Evolutionary conservation across 202 grass and related monocot genomes (phyloP).

Genomic region (Panicum hallii): DNA sequence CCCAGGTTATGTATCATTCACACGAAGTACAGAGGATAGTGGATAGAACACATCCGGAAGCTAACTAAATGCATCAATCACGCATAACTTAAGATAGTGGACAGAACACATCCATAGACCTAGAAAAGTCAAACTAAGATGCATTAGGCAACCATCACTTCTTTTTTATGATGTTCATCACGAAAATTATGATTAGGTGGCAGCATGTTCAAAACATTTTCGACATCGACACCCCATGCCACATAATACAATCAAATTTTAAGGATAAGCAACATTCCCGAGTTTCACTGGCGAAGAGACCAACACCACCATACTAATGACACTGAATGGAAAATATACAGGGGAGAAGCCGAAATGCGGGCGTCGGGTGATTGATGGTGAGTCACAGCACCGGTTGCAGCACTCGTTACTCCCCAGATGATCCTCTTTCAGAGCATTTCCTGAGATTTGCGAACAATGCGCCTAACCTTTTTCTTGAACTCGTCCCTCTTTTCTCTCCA

Average conservation of each 20-base stretch:
- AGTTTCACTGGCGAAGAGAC: slow-evolving; percentile 40
- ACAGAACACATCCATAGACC: background rate
- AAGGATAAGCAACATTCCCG: slow-evolving; percentile 42
- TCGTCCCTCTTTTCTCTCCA: slow-evolving; percentile 94
- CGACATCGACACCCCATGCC: slow-evolving; percentile 41
- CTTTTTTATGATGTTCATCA: slow-evolving; percentile 31
- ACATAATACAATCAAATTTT: slow-evolving; percentile 52
- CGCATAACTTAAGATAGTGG: background rate
- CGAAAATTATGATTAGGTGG: slow-evolving; percentile 33
- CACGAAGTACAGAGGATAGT: background rate
- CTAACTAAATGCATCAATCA: background rate
- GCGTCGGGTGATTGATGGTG: background rate
- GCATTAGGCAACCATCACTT: slow-evolving; percentile 15
- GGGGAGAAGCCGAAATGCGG: slow-evolving; percentile 42
- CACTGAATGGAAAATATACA: slow-evolving; percentile 55
- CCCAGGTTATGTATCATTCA: background rate
- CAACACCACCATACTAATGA: slow-evolving; percentile 51
- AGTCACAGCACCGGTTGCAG: slow-evolving; percentile 16
- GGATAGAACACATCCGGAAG: background rate
- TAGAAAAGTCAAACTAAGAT: background rate
- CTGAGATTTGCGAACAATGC: slow-evolving; percentile 76
- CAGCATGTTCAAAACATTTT: slow-evolving; percentile 52
- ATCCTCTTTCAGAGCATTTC: slow-evolving; percentile 78
- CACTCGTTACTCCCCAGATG: slow-evolving; percentile 44
- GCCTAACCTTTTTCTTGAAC: slow-evolving; percentile 94